Base-by-base conservation (phyloP, 2,329 filamentous ascomycete species). In the Aspergillus viridinutans region DNA sequence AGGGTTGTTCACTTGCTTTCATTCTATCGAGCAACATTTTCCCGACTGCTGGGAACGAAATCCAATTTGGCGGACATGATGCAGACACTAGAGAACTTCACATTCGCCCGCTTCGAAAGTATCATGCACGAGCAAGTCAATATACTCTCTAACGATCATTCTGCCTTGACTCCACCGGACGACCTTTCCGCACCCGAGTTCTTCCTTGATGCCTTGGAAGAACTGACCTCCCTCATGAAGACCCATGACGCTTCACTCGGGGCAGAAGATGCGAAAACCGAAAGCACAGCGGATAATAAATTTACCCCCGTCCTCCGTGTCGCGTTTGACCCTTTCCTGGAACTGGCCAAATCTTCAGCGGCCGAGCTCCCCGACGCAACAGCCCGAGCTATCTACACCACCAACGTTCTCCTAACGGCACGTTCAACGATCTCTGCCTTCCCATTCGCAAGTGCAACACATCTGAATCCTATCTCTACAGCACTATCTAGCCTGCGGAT, bases 21-120 rank as follows among this genome's bases (percentile, higher is more conserved):
- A 43, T 99, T 99, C 75, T 99, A 99, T 75, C 86, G 85, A 29
- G 81, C 85, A 60, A 97, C 92, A 1, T 97, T 97, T 70, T 78
- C 85, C 17, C 93, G 89, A 64, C 80, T 97, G 0, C 79, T 97
- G 0, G 88, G 90, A 1, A 66, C 80, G 2, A 80, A 86, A 10
- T 90, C 90, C 0, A 79, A 83, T 8, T 79, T 97, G 0, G 80
- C 92, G 0, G 86, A 89, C 3, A 82, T 87, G 2, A 83, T 96
- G 52, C 75, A 78, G 3, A 82, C 79, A 2, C 78, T 97, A 0
- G 88, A 94, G 69, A 82, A 85, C 20, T 90, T 90, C 58, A 90
- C 92, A 0, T 79, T 96, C 57, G 82, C 87, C 8, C 90, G 95
- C 68, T 97, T 97, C 78, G 85, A 89, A 53, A 84, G 85, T 5